Percentiles rank a stretch among this genome's conserved stretches.
Evolutionary conservation across 345 rosid genomes (phyloP).

Genomic region (Jatropha curcas): DNA sequence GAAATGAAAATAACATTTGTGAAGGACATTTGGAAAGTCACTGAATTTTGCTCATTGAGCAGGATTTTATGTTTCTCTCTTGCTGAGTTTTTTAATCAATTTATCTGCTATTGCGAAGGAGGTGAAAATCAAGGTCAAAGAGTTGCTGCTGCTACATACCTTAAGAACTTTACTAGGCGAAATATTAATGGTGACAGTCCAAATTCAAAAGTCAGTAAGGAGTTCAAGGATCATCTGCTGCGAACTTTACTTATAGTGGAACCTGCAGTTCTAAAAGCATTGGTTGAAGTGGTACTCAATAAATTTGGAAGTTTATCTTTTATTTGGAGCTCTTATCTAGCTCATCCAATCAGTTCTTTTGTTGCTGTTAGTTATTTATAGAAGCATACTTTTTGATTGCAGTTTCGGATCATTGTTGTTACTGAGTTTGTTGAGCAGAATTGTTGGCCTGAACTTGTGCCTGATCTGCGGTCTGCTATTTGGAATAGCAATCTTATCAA

Average conservation of each 20-base stretch:
- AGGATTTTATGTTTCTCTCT: too few relatives aligned
- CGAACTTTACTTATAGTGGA: slow-evolving; percentile 62
- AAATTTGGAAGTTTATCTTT: not conserved
- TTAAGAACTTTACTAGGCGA: slow-evolving; percentile 67
- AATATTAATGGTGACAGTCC: slow-evolving; percentile 36
- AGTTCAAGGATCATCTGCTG: slow-evolving; percentile 74
- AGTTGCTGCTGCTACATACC: slow-evolving; percentile 75
- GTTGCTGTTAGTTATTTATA: slow-evolving; percentile 1
- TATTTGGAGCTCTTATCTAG: not conserved
- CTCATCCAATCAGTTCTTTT: not conserved
- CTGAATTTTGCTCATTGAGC: too few relatives aligned
- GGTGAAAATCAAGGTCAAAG: slow-evolving; percentile 58
- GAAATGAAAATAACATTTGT: not conserved
- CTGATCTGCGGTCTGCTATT: slow-evolving; percentile 57
- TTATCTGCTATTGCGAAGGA: slow-evolving; percentile 35
- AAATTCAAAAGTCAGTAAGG: slow-evolving; percentile 49
- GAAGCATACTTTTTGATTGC: slow-evolving; percentile 23
- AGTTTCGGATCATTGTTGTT: slow-evolving; percentile 60
- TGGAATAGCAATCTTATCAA: slow-evolving; percentile 54
- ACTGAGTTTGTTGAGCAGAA: slow-evolving; percentile 68
- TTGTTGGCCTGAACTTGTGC: slow-evolving; percentile 80
- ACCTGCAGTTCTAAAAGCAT: slow-evolving; percentile 61
- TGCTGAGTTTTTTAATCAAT: slow-evolving; percentile 5
- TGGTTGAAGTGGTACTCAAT: slow-evolving; percentile 67
- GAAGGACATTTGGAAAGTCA: not conserved